These are phyloP conservation scores for Eurotiales sp. DNA, from an alignment of 2,329 filamentous ascomycete species.

Conservation along the genomic window DNA sequence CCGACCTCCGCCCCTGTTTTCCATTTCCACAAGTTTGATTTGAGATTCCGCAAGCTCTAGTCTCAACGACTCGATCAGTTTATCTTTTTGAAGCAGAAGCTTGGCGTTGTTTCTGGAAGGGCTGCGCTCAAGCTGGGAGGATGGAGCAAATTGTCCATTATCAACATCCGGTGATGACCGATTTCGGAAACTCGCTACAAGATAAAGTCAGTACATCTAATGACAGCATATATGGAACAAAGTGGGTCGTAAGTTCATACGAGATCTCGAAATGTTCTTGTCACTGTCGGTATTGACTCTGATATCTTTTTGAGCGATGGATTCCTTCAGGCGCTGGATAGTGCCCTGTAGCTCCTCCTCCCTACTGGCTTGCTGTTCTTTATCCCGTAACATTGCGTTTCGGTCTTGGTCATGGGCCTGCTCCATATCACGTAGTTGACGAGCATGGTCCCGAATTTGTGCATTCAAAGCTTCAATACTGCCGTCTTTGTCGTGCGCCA, in stretches of 20 bases:
- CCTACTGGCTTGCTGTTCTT: constrained; percentile 76
- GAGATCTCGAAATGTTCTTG: constrained; percentile 49
- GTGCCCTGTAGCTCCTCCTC: constrained; percentile 89
- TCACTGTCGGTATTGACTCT: constrained; percentile 50
- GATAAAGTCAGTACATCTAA: constrained; percentile 2
- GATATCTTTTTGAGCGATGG: constrained; percentile 69
- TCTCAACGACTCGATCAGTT: constrained; percentile 86
- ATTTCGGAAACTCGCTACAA: constrained; percentile 46
- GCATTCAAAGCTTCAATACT: constrained; percentile 75
- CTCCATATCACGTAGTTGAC: constrained; percentile 87
- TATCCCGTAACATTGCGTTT: constrained; percentile 81
- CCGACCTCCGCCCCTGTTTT: constrained; percentile 85
- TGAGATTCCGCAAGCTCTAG: constrained; percentile 92
- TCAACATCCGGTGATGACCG: constrained; percentile 62
- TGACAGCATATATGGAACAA: background rate
- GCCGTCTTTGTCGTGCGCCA: constrained; percentile 79
- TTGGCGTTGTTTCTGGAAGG: constrained; percentile 88
- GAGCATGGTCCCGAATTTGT: constrained; percentile 76
- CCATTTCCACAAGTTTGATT: constrained; percentile 90
- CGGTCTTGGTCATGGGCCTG: constrained; percentile 88
- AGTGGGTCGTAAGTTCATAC: constrained; percentile 35
- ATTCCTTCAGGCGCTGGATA: constrained; percentile 89
- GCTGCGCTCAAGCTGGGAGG: constrained; percentile 77
- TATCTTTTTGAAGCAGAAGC: constrained; percentile 89
- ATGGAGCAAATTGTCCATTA: constrained; percentile 76